Evolutionary conservation across 768 basidiomycete genomes (phyloP).

Genomic region (Auriscalpium vulgare): DNA sequence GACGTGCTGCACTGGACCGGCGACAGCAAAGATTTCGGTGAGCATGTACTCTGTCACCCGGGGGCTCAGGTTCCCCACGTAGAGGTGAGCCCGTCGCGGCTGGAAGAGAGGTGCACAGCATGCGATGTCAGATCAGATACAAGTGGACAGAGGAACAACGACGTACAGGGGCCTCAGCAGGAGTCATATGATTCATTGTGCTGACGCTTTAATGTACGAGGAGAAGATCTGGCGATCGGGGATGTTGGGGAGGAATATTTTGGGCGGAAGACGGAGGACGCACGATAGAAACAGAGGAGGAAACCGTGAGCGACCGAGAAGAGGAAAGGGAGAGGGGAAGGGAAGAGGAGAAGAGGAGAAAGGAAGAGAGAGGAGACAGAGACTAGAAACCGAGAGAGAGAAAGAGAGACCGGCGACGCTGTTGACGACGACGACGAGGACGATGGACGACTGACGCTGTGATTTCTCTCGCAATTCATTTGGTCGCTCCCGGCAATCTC

Average conservation of each 20-base stretch:
- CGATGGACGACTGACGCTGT: background rate
- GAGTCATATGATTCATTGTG: slow-evolving; percentile 57
- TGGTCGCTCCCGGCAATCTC: slow-evolving; percentile 10
- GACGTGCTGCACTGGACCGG: slow-evolving; percentile 95
- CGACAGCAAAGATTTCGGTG: slow-evolving; percentile 94
- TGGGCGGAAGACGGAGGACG: slow-evolving; percentile 29
- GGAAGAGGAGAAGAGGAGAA: slow-evolving; percentile 20
- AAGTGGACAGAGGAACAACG: background rate
- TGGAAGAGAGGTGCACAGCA: slow-evolving; percentile 17
- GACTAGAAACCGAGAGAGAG: slow-evolving; percentile 37
- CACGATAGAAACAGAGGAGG: slow-evolving; percentile 25
- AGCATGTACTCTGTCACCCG: slow-evolving; percentile 99
- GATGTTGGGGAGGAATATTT: background rate
- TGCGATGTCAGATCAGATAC: background rate
- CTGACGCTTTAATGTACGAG: slow-evolving; percentile 53
- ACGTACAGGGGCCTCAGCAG: slow-evolving; percentile 75
- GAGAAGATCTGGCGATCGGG: slow-evolving; percentile 7
- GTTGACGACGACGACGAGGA: slow-evolving; percentile 26
- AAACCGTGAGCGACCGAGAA: slow-evolving; percentile 18
- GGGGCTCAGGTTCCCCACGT: slow-evolving; percentile 96
- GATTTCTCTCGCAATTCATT: background rate
- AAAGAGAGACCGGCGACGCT: slow-evolving; percentile 39
- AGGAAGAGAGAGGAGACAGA: slow-evolving; percentile 40
- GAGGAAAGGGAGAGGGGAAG: slow-evolving; percentile 19
- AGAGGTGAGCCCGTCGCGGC: slow-evolving; percentile 82